Evolutionary conservation across 805 yeast species (phyloP), one percentile per base, ranked within the genome.

Genomic region (Sugiyamaella lignohabitans): DNA sequence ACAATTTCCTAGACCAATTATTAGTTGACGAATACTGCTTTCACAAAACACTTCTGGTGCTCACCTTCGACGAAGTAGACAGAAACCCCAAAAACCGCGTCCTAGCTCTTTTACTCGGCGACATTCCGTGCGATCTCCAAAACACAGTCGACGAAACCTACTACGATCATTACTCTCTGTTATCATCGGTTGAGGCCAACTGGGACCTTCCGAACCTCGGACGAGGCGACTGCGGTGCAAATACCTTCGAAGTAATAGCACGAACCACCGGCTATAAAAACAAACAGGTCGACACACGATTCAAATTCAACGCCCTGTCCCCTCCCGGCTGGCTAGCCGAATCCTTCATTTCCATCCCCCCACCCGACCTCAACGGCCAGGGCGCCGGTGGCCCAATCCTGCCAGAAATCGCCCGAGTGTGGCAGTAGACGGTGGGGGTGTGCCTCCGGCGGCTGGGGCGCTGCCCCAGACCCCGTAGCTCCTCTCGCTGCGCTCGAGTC

Each of bases 101-200:
- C 37, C 71, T 53, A 53, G 63, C 75, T 16, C 53, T 74, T 20
- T 61, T 75, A 46, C 65, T 75, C 37, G 79, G 79, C 53, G 32
- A 27, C 14, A 58, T 75, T 48, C 70, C 72, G 48, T 69, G 68
- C 39, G 53, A 56, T 4, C 55, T 62, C 51, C 59, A 62, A 50
- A 75, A 75, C 52, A 71, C 75, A 42, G 55, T 60, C 11, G 79
- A 75, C 55, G 51, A 55, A 48, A 74, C 74, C 39, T 74, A 64
- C 68, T 75, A 75, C 63, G 69, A 72, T 60, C 79, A 75, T 59
- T 75, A 73, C 67, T 69, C 78, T 30, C 69, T 70, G 57, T 51
- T 74, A 42, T 64, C 79, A 16, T 56, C 78, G 34, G 67, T 71
- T 43, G 68, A 71, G 62, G 75, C 72, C 47, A 75, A 74, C 70